Base-by-base conservation (phyloP, 352 stramenopile genomes). In the Phytopythium mirpurense region DNA sequence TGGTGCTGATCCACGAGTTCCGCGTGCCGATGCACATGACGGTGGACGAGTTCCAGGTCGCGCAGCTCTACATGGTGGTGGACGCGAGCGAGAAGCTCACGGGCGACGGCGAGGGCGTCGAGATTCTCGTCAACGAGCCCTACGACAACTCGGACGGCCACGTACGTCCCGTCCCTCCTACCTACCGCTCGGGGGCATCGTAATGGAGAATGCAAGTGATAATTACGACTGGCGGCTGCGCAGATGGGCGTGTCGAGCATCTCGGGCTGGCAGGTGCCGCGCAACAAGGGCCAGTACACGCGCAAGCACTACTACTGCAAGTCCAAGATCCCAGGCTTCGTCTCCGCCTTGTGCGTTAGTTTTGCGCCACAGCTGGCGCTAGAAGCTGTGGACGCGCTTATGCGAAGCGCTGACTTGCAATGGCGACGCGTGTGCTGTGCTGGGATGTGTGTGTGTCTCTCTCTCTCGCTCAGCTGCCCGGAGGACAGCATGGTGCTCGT, bases 281-380 rank as follows among this genome's bases (percentile, higher is more conserved):
- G 67, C 43, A 91, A 78, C 63, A 89, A 86, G 57, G 84, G 84
- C 42, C 84, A 94, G 63, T 94, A 94, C 69, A 94, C 84, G 50
- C 78, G 83, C 60, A 94, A 94, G 63, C 83, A 94, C 67, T 94
- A 94, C 66, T 91, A 90, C 66, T 83, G 74, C 74, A 86, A 88
- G 68, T 88, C 72, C 55, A 84, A 88, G 62, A 90, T 94, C 60
- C 84, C 84, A 10, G 69, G 75, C 57, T 85, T 88, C 56, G 70
- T 93, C 12, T 90, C 79, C 6, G 74, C 80, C 40, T 82, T 93
- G 82, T 92, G 86, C 26, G 72, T n/a, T n/a, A n/a, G n/a, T n/a
- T n/a, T n/a, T n/a, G 61, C 3, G 6, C 16, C 18, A 11, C 24
- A 9, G 29, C 29, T 47, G 15, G 8, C 23, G 12, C 14, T n/a